Conservation (phyloP, 2,329 filamentous ascomycete genomes). For the Curvularia spicifera region DNA sequence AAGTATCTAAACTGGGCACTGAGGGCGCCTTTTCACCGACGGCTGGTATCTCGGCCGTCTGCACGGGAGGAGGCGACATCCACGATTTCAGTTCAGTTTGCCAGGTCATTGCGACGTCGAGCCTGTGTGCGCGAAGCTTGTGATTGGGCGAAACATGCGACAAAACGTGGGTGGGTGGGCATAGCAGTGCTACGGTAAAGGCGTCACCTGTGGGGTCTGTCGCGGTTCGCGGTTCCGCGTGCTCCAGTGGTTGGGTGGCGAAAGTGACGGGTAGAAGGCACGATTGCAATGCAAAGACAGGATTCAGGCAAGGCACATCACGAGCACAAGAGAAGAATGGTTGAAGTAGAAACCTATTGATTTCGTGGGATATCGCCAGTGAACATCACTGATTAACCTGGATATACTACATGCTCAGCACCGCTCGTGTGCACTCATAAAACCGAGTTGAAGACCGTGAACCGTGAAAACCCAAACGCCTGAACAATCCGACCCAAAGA, state of each 20-base stretch:
- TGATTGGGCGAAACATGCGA: not conserved
- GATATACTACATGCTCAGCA: conserved; percentile 51
- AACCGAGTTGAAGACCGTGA: conserved; percentile 47
- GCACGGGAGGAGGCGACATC: conserved; percentile 44
- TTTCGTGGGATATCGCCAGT: conserved; percentile 45
- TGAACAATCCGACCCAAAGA: conserved; percentile 37
- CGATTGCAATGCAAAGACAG: not conserved
- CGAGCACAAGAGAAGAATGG: not conserved
- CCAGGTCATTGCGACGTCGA: conserved; percentile 42
- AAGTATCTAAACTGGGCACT: conserved; percentile 60
- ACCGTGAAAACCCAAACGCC: conserved; percentile 48
- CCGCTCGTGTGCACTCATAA: conserved; percentile 46
- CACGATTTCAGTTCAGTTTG: conserved; percentile 53
- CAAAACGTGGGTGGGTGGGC: not conserved
- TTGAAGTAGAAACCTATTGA: conserved; percentile 42
- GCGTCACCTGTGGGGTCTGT: conserved; percentile 1
- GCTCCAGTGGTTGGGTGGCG: not conserved
- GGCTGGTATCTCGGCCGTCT: conserved; percentile 54
- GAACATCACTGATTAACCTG: conserved; percentile 45
- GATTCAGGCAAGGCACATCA: conserved; percentile 3
- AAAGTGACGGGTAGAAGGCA: no score
- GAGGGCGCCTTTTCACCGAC: conserved; percentile 64
- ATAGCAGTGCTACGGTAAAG: not conserved
- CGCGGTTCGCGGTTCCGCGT: not conserved
- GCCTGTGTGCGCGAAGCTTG: no score